Evolutionary conservation across 2,329 filamentous ascomycete species (phyloP).

Genomic region (Tricladium varicosporioides): DNA sequence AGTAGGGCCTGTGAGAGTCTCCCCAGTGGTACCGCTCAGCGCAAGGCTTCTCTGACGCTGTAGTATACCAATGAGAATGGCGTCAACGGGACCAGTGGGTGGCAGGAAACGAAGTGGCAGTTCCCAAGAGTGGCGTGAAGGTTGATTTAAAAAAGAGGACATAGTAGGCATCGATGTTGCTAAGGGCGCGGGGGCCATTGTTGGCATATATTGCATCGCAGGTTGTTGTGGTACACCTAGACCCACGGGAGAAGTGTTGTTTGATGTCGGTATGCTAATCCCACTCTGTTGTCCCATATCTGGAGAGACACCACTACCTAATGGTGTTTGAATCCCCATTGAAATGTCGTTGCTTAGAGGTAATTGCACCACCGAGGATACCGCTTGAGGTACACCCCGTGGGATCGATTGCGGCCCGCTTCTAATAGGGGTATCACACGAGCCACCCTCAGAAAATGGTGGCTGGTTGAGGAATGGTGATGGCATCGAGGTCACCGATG

Average conservation of each 20-base stretch:
- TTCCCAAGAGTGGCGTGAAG: conserved; percentile 30
- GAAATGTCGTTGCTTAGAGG: too few relatives aligned
- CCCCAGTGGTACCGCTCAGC: conserved; percentile 27
- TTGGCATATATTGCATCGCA: background rate
- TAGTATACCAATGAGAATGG: conserved; percentile 37
- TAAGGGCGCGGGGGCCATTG: background rate
- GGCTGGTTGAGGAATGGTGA: background rate
- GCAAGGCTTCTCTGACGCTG: conserved; percentile 37
- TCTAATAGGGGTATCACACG: background rate
- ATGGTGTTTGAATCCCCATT: too few relatives aligned
- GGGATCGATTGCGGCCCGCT: background rate
- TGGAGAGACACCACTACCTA: too few relatives aligned
- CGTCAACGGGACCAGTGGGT: conserved; percentile 36
- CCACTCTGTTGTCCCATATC: too few relatives aligned
- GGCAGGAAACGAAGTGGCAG: conserved; percentile 34
- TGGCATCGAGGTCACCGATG: background rate
- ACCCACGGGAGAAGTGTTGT: background rate
- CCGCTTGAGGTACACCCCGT: background rate
- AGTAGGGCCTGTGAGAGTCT: conserved; percentile 34
- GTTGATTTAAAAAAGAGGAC: conserved; percentile 26
- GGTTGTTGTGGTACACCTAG: background rate
- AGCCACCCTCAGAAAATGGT: background rate
- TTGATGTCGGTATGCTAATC: background rate
- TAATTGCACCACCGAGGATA: too few relatives aligned
- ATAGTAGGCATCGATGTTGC: background rate